Conservation (phyloP, 768 basidiomycete species). For the Plicaturopsis crispa region DNA sequence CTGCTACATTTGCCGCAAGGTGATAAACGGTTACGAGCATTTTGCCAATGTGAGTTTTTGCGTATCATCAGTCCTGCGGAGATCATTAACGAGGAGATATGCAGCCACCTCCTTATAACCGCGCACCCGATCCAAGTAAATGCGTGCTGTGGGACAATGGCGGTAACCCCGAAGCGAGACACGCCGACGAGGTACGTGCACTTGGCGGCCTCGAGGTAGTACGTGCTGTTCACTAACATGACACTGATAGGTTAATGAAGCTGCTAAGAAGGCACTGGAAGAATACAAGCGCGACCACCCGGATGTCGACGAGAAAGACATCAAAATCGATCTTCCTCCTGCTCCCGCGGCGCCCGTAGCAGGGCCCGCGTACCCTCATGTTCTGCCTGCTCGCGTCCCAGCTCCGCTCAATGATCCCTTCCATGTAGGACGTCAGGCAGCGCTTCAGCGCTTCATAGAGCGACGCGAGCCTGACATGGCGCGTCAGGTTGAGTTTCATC, state of each 20-base stretch:
- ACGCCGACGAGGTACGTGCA: constrained; percentile 51
- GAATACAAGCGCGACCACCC: constrained; percentile 54
- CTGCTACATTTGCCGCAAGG: constrained; percentile 77
- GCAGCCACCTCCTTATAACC: constrained; percentile 16
- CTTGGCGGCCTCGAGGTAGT: not conserved
- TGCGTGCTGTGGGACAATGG: constrained; percentile 66
- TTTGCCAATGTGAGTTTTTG: constrained; percentile 42
- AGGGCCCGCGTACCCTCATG: not conserved
- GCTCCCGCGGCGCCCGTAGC: constrained; percentile 8
- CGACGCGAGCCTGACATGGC: no score
- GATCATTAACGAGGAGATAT: constrained; percentile 6
- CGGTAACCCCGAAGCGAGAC: constrained; percentile 57
- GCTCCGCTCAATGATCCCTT: no score
- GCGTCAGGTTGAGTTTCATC: no score
- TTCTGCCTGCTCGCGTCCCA: not conserved
- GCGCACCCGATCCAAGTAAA: constrained; percentile 29
- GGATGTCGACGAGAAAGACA: constrained; percentile 48
- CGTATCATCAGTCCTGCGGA: not conserved
- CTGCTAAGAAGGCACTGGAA: constrained; percentile 59
- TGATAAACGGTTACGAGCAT: constrained; percentile 73
- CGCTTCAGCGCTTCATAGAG: no score
- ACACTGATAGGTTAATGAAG: constrained; percentile 50
- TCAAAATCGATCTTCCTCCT: constrained; percentile 58
- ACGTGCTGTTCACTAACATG: not conserved
- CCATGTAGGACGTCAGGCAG: no score